A percentile compares a stretch with the other conserved stretches of the same genome.
Evolutionary conservation across 2,329 filamentous ascomycete species (phyloP).

Genomic region (Diaporthe citriasiana): DNA sequence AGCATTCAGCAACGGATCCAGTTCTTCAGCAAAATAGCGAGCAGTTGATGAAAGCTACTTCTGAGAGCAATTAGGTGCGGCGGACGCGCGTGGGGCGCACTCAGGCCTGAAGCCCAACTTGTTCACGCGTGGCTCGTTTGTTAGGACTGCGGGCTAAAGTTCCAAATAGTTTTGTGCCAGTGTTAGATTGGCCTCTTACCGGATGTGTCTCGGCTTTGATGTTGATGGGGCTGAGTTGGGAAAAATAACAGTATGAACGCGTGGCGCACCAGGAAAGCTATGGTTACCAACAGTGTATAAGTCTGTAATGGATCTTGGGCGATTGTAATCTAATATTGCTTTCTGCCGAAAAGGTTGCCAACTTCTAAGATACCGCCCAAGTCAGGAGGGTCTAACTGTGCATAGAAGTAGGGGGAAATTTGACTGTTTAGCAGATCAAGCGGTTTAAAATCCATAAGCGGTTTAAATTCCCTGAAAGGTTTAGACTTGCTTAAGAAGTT

Average conservation of each 20-base stretch:
- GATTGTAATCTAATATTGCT: not conserved
- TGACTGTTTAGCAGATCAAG: too few relatives aligned
- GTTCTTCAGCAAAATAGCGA: conserved; percentile 20
- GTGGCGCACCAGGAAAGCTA: not conserved
- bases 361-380: too few relatives aligned
- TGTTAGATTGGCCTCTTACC: not conserved
- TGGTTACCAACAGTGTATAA: not conserved
- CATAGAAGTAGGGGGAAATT: too few relatives aligned
- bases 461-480: too few relatives aligned
- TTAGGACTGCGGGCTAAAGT: too few relatives aligned
- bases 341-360: not conserved
- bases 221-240: not conserved
- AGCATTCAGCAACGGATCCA: conserved; percentile 21
- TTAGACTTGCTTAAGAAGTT: too few relatives aligned
- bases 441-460: too few relatives aligned
- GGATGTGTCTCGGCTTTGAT: not conserved
- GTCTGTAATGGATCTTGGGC: too few relatives aligned
- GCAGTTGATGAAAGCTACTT: not conserved
- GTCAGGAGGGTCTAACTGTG: too few relatives aligned
- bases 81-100: not conserved
- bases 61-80: not conserved
- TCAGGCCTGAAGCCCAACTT: not conserved
- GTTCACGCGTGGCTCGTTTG: not conserved
- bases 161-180: not conserved
- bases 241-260: not conserved